A percentile compares a stretch with the other conserved stretches of the same genome.
phyloP scores from a whole-genome alignment of 768 basidiomycete genomes.

The Botryobasidium botryosum region DNA sequence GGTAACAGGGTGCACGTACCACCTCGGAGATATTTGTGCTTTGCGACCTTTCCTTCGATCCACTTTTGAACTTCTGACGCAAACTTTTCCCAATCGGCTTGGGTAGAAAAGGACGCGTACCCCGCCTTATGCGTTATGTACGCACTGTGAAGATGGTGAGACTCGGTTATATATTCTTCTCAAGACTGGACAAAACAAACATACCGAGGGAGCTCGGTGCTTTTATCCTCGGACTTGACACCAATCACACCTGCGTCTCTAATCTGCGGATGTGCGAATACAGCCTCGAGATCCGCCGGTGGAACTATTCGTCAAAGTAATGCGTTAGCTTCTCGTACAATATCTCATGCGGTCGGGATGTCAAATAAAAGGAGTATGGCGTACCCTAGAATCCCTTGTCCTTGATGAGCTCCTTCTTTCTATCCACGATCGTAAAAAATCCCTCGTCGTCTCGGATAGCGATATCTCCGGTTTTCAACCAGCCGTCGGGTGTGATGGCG shows the following conservation, averaged over 20 bases:
- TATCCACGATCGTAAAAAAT: slow-evolving; percentile 55
- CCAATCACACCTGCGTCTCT: slow-evolving; percentile 78
- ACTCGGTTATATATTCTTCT: background rate
- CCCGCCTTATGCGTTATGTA: slow-evolving; percentile 21
- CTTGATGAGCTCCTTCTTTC: slow-evolving; percentile 59
- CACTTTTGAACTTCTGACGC: slow-evolving; percentile 47
- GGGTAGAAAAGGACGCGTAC: slow-evolving; percentile 6
- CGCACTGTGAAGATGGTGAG: slow-evolving; percentile 15
- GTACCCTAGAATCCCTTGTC: slow-evolving; percentile 41
- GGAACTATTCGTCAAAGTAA: slow-evolving; percentile 67
- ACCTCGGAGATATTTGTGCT: slow-evolving; percentile 66
- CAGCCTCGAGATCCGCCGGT: slow-evolving; percentile 68
- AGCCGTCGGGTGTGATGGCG: slow-evolving; percentile 51
- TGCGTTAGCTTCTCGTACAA: background rate
- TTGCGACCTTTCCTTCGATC: slow-evolving; percentile 47
- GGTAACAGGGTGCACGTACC: too few relatives aligned
- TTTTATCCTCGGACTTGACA: slow-evolving; percentile 42
- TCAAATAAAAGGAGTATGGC: background rate
- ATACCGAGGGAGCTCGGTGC: slow-evolving; percentile 67
- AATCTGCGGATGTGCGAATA: slow-evolving; percentile 56
- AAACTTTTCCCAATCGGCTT: slow-evolving; percentile 28
- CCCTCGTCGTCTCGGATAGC: slow-evolving; percentile 49
- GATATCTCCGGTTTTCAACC: slow-evolving; percentile 85
- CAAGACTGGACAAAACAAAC: slow-evolving; percentile 3
- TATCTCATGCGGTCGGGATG: background rate